Conservation (phyloP, 805 yeast species). For the Cyberlindnera amylophila region DNA sequence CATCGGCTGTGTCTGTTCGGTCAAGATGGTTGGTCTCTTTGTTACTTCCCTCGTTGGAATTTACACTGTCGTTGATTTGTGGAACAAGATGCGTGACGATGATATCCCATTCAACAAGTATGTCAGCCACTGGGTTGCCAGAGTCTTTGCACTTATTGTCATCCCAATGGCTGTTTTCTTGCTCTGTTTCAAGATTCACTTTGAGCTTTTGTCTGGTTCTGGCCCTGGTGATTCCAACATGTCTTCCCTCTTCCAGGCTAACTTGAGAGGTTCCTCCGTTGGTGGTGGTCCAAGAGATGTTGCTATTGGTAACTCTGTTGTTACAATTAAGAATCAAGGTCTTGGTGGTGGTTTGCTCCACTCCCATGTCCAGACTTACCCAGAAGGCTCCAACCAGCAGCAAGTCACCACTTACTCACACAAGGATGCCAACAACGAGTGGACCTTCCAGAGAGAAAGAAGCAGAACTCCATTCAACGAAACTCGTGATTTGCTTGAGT, state of each 20-base stretch:
- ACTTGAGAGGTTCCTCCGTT: slow-evolving; percentile 61
- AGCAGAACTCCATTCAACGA: slow-evolving; percentile 33
- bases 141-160: slow-evolving; percentile 58
- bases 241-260: slow-evolving; percentile 81
- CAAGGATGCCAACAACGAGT: slow-evolving; percentile 70
- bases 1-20: slow-evolving; percentile 88
- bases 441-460: slow-evolving; percentile 60
- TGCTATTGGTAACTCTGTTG: slow-evolving; percentile 47
- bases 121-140: slow-evolving; percentile 59
- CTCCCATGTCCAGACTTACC: slow-evolving; percentile 69
- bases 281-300: slow-evolving; percentile 66
- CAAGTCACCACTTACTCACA: slow-evolving; percentile 78
- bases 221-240: slow-evolving; percentile 82
- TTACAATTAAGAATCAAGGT: slow-evolving; percentile 58
- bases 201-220: slow-evolving; percentile 64
- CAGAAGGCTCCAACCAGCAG: slow-evolving; percentile 74
- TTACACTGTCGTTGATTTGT: slow-evolving; percentile 82
- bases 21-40: slow-evolving; percentile 95
- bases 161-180: slow-evolving; percentile 63
- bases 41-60: slow-evolving; percentile 86
- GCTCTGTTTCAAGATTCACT: slow-evolving; percentile 69
- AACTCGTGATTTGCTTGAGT: slow-evolving; percentile 25
- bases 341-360: slow-evolving; percentile 70
- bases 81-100: slow-evolving; percentile 77
- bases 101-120: slow-evolving; percentile 48